Percentiles rank a stretch among this genome's conserved stretches.
These are phyloP conservation scores for Sideroxylon spinosum DNA, from an alignment of 179 eudicot species.

Conservation along the genomic window DNA sequence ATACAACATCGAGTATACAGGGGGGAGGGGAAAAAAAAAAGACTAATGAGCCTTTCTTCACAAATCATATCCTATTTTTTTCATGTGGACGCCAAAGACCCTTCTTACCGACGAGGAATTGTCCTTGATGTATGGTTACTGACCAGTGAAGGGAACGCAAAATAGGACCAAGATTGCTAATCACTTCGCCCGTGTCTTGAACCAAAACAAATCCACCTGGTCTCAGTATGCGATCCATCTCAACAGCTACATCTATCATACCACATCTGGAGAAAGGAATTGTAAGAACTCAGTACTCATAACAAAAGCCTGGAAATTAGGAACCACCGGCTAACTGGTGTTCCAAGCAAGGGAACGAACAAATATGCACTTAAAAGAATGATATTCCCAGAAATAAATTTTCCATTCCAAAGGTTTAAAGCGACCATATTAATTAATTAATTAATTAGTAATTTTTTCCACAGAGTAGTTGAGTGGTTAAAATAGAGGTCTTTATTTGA, in stretches of 20 bases:
- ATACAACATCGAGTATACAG: neutral
- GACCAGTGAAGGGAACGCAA: slow-evolving; percentile 82
- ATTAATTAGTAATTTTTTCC: neutral
- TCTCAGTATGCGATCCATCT: slow-evolving; percentile 84
- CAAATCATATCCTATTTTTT: neutral
- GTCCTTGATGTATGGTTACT: slow-evolving; percentile 38
- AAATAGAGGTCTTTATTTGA: too few relatives aligned
- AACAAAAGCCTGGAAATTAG: neutral
- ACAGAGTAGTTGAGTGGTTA: too few relatives aligned
- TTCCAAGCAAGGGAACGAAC: neutral
- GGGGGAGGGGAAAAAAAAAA: too few relatives aligned
- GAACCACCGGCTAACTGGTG: neutral
- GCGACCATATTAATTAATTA: neutral
- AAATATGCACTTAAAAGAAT: neutral
- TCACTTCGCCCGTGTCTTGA: slow-evolving; percentile 50
- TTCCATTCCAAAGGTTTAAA: neutral
- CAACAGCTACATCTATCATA: slow-evolving; percentile 57
- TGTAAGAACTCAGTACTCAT: neutral
- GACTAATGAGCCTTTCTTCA: neutral
- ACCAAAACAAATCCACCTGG: slow-evolving; percentile 71
- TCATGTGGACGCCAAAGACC: slow-evolving; percentile 74
- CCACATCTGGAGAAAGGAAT: slow-evolving; percentile 47
- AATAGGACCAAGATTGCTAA: slow-evolving; percentile 44
- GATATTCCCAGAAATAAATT: neutral
- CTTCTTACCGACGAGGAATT: slow-evolving; percentile 70